Conservation (phyloP, 352 stramenopile species). For the Globisporangium megalacanthum region DNA sequence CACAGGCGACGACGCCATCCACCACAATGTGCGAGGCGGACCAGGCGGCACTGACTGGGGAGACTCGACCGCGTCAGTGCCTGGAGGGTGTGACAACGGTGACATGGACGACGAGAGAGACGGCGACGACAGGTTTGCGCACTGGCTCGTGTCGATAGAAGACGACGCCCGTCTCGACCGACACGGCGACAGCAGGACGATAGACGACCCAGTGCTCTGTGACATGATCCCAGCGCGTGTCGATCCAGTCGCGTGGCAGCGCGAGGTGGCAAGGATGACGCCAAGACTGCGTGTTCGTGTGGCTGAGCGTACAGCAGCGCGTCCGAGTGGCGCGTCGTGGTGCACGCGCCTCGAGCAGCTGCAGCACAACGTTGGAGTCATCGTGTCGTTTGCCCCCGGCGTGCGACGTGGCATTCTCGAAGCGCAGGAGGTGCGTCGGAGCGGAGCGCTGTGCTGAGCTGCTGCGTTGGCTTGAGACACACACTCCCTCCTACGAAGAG, state of each 20-base stretch:
- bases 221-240: slow-evolving; percentile 39
- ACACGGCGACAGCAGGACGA: not conserved
- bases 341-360: slow-evolving; percentile 23
- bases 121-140: slow-evolving; percentile 21
- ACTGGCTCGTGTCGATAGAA: slow-evolving; percentile 42
- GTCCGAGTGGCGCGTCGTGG: slow-evolving; percentile 22
- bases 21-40: not conserved
- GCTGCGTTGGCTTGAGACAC: not conserved
- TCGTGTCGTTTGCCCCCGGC: slow-evolving; percentile 12
- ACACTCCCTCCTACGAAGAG: not conserved
- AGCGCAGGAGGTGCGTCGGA: slow-evolving; percentile 16
- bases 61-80: slow-evolving; percentile 28
- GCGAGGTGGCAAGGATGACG: slow-evolving; percentile 29
- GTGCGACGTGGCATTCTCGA: slow-evolving; percentile 17
- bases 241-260: slow-evolving; percentile 32
- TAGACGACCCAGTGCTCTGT: slow-evolving; percentile 9
- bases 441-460: not conserved
- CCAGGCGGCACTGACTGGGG: slow-evolving; percentile 11
- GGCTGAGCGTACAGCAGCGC: slow-evolving; percentile 15
- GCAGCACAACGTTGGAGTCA: slow-evolving; percentile 15
- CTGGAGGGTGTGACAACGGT: slow-evolving; percentile 11
- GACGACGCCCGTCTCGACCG: slow-evolving; percentile 7
- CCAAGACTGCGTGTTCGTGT: slow-evolving; percentile 28
- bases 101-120: slow-evolving; percentile 3
- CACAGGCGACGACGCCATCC: slow-evolving; percentile 14